Percentiles rank a stretch among this genome's conserved stretches.
These are phyloP conservation scores for Zanthoxylum bungeanum DNA, from an alignment of 345 rosid genomes.

Conservation along the genomic window DNA sequence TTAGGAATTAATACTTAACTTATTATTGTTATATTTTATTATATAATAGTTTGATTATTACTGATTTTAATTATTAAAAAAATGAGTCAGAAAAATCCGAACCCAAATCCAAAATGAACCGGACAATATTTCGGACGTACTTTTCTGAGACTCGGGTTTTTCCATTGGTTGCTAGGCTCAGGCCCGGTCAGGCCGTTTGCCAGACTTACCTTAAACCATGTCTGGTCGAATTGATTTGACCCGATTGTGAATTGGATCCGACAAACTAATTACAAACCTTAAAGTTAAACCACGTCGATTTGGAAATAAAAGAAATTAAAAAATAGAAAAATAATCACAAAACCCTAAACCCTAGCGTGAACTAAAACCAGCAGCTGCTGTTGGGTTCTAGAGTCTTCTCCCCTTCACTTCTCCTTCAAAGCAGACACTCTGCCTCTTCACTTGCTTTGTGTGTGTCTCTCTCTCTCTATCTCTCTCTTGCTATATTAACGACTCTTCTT, in stretches of 20 bases:
- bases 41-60: too few relatives aligned
- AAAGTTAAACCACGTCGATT: neutral
- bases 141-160: too few relatives aligned
- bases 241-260: constrained; percentile 13
- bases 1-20: too few relatives aligned
- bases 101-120: too few relatives aligned
- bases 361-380: constrained; percentile 21
- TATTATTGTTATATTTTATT: too few relatives aligned
- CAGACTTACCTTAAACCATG: too few relatives aligned
- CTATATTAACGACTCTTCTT: neutral
- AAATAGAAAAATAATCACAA: constrained; percentile 19
- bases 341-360: constrained; percentile 57
- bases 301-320: neutral
- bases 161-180: too few relatives aligned
- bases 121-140: too few relatives aligned
- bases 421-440: neutral
- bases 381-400: constrained; percentile 53
- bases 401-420: constrained; percentile 20
- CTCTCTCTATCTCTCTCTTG: neutral
- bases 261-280: neutral
- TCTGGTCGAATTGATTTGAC: neutral
- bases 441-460: neutral
- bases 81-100: too few relatives aligned
- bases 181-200: too few relatives aligned
- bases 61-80: too few relatives aligned